Conservation (phyloP, 805 yeast species). For the Yamadazyma takamatsuzukensis region DNA sequence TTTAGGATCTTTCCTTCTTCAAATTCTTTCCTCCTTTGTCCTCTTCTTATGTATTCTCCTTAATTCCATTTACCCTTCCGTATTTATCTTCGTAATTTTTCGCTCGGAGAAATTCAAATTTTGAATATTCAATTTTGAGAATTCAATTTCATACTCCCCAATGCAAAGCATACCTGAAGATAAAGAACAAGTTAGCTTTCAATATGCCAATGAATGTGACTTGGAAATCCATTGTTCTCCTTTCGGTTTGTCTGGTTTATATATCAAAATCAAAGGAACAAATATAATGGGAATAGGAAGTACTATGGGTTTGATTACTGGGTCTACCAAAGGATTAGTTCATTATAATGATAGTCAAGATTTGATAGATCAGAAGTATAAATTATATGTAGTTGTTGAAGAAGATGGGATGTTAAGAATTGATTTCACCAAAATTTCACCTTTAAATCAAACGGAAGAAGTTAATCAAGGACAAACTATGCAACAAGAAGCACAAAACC, state of each 20-base stretch:
- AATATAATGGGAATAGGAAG: slow-evolving; percentile 53
- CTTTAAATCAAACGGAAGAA: slow-evolving; percentile 12
- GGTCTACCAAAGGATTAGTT: slow-evolving; percentile 45
- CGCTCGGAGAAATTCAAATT: no score
- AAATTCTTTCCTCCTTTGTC: no score
- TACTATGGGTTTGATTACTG: slow-evolving; percentile 55
- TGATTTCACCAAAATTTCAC: slow-evolving; percentile 48
- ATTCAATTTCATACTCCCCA: no score
- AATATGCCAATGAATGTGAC: slow-evolving; percentile 48
- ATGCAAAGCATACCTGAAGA: slow-evolving; percentile 10
- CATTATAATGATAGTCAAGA: slow-evolving; percentile 49
- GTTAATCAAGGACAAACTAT: slow-evolving; percentile 4
- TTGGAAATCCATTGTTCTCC: slow-evolving; percentile 56
- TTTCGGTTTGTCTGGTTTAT: slow-evolving; percentile 51
- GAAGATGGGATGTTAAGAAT: slow-evolving; percentile 44
- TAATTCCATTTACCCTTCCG: no score
- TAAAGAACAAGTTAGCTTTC: slow-evolving; percentile 21
- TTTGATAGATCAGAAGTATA: slow-evolving; percentile 44
- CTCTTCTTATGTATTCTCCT: background rate
- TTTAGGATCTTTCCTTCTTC: no score
- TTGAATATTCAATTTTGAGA: no score
- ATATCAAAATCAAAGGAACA: slow-evolving; percentile 45
- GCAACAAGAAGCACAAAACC: background rate
- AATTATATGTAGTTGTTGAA: slow-evolving; percentile 46
- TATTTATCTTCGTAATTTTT: no score